Evolutionary conservation across 106 monocot genomes (phyloP).

Genomic region (Vanilla planifolia): DNA sequence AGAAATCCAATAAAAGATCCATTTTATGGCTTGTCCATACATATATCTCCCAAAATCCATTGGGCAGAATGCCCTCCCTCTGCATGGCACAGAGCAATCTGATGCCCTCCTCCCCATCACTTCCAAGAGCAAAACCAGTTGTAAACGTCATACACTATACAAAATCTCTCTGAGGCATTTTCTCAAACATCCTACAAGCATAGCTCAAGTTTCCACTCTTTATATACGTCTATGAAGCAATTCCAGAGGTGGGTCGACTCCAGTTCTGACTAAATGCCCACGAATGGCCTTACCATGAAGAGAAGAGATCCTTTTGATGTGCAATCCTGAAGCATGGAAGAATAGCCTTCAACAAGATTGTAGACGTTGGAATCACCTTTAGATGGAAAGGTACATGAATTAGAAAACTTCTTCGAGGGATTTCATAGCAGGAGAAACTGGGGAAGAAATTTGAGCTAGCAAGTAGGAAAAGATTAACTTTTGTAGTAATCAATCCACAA

Average conservation of each 20-base stretch:
- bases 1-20: slow-evolving; percentile 8
- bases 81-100: slow-evolving; percentile 26
- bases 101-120: slow-evolving; percentile 3
- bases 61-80: slow-evolving; percentile 9
- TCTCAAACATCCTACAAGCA: slow-evolving; percentile 21
- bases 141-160: slow-evolving; percentile 29
- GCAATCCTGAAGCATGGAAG: slow-evolving; percentile 15
- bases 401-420: neutral
- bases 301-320: slow-evolving; percentile 4
- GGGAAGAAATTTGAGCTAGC: neutral
- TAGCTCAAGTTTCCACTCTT: slow-evolving; percentile 9
- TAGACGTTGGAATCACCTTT: neutral
- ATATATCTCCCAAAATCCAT: slow-evolving; percentile 18
- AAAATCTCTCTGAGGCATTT: slow-evolving; percentile 28
- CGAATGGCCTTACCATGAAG: slow-evolving; percentile 20
- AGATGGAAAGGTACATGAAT: neutral
- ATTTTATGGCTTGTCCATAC: slow-evolving; percentile 25
- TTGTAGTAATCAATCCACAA: no score
- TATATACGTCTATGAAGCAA: slow-evolving; percentile 22
- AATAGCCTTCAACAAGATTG: slow-evolving; percentile 8
- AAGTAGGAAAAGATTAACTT: no score
- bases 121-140: slow-evolving; percentile 9
- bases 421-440: neutral
- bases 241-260: slow-evolving; percentile 19
- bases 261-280: slow-evolving; percentile 7